Conservation (phyloP, 2,329 filamentous ascomycete genomes). For the Aspergillus fischeri region DNA sequence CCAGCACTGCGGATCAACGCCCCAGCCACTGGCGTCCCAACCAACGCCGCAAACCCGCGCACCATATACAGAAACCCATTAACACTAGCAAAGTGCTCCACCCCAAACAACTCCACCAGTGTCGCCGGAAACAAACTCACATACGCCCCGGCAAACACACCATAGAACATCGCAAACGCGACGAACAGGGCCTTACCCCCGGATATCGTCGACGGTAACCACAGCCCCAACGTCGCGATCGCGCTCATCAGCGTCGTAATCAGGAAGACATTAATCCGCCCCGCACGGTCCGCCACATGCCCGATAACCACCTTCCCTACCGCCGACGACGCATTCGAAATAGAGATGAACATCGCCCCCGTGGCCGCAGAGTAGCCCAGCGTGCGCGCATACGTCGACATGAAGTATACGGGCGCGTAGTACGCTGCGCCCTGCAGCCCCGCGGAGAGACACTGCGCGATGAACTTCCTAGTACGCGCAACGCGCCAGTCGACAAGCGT, state of each 20-base stretch:
- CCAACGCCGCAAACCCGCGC: conserved; percentile 33
- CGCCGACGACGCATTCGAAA: conserved; percentile 41
- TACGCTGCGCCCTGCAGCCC: conserved; percentile 40
- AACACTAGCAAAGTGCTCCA: conserved; percentile 36
- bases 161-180: conserved; percentile 31
- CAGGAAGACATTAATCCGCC: conserved; percentile 39
- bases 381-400: conserved; percentile 38
- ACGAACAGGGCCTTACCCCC: conserved; percentile 20
- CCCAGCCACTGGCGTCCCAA: conserved; percentile 36
- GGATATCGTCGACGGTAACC: conserved; percentile 18
- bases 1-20: conserved; percentile 22
- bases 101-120: conserved; percentile 37
- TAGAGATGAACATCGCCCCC: conserved; percentile 38
- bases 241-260: conserved; percentile 30
- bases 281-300: conserved; percentile 36
- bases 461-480: conserved; percentile 28
- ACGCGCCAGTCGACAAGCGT: conserved; percentile 31
- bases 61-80: conserved; percentile 40
- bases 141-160: conserved; percentile 37
- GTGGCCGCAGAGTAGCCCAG: conserved; percentile 34
- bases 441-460: conserved; percentile 34
- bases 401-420: conserved; percentile 39
- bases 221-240: conserved; percentile 25
- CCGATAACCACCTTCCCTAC: conserved; percentile 39
- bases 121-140: conserved; percentile 38